Base-by-base conservation (phyloP, 2,329 filamentous ascomycete genomes). In the Colletotrichum salicis region DNA sequence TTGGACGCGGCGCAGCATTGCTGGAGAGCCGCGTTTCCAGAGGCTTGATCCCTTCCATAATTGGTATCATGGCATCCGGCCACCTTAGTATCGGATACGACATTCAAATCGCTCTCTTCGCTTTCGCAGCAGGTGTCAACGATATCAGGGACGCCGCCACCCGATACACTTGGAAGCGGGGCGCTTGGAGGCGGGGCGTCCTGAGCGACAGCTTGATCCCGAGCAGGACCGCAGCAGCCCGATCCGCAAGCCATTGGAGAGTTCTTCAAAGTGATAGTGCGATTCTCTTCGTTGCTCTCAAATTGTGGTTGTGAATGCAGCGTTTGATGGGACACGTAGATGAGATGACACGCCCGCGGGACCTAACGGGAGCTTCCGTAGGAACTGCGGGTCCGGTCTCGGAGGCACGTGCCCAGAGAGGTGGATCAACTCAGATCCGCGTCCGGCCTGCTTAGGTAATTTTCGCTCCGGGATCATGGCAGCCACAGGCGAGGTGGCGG, bases 201-300 rank as follows among this genome's bases (percentile, higher is more conserved):
- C 4, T 35, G 13, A 22, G 33, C 5, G 13, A 37, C 1, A 10
- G 67, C 4, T 6, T 62, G 61, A n/a, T 60, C 45, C 55, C 54
- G n/a, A 12, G 22, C 15, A 13, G 61, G 61, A 19, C 48, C 61
- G n/a, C 67, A 70, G 33, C 67, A 70, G 3, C 67, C 61, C 11
- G 61, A 70, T 70, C 37, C 61, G n/a, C 67, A 70, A 41, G 63
- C 64, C 68, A 71, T 67, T 29, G 13, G 8, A 19, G 24, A 1
- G 6, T 13, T 55, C 5, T 22, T 31, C 5, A 2, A 13, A 5
- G 22, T 31, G 5, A 19, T 8, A n/a, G 31, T 2, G 19, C 2
- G 11, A 13, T 31, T 10, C 10, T 6, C 12, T 12, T 37, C 5
- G 22, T 56, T 22, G n/a, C 15, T n/a, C 4, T 2, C 12, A 5